Conservation (phyloP, 345 rosid species). For the Clarkia xantiana region DNA sequence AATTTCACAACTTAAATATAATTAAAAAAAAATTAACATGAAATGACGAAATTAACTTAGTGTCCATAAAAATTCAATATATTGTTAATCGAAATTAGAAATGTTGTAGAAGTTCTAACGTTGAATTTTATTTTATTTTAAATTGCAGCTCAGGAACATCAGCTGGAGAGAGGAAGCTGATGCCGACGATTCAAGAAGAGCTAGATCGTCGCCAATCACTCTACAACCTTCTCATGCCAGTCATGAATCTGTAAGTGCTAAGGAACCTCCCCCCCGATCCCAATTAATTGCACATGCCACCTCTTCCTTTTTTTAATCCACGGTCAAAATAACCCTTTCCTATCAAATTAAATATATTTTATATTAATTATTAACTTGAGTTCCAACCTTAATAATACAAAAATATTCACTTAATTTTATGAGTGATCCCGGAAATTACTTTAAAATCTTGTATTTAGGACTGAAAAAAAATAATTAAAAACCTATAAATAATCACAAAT, state of each 20-base stretch:
- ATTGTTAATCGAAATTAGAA: not conserved
- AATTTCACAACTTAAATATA: too few relatives aligned
- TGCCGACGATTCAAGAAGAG: constrained; percentile 91
- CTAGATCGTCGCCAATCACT: constrained; percentile 76
- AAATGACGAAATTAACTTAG: too few relatives aligned
- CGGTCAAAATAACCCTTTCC: not conserved
- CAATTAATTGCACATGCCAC: constrained; percentile 6
- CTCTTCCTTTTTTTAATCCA: not conserved
- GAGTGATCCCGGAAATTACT: too few relatives aligned
- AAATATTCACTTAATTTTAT: too few relatives aligned
- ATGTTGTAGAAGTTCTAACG: not conserved
- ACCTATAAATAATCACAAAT: too few relatives aligned
- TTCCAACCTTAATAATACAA: too few relatives aligned
- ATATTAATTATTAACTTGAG: too few relatives aligned
- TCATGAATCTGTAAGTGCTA: constrained; percentile 79
- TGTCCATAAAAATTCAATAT: too few relatives aligned
- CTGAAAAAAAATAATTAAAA: too few relatives aligned
- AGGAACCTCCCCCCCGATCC: not conserved
- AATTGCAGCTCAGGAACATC: constrained; percentile 82
- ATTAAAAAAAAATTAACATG: too few relatives aligned
- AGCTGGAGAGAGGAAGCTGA: constrained; percentile 89
- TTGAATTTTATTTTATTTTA: not conserved
- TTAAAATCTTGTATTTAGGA: too few relatives aligned
- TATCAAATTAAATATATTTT: not conserved
- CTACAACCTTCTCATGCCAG: constrained; percentile 90